These are phyloP conservation scores for Aspergillus chevalieri DNA, from an alignment of 2,329 filamentous ascomycete genomes.

Conservation along the genomic window DNA sequence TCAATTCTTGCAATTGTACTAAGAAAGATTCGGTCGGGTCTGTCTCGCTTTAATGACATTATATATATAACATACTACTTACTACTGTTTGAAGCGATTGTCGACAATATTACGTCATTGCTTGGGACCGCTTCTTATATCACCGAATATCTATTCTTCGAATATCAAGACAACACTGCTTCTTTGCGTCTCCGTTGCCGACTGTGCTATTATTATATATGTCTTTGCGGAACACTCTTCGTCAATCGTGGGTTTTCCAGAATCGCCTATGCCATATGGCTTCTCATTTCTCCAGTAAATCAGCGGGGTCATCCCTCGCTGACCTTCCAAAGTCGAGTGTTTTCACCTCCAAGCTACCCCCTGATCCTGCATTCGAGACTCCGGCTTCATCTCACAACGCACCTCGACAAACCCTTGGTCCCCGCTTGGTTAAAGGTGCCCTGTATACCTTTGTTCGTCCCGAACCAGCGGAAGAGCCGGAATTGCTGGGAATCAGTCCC, in stretches of 20 bases:
- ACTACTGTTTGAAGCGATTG: too few relatives aligned
- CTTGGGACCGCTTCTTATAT: too few relatives aligned
- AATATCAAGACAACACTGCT: not conserved
- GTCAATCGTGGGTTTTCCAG: slow-evolving; percentile 11
- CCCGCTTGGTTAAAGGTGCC: slow-evolving; percentile 77
- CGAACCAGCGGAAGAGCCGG: slow-evolving; percentile 62
- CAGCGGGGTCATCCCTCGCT: slow-evolving; percentile 31
- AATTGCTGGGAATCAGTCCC: slow-evolving; percentile 74
- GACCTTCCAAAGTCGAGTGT: slow-evolving; percentile 59
- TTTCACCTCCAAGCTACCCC: slow-evolving; percentile 62
- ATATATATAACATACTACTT: too few relatives aligned
- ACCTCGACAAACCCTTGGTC: slow-evolving; percentile 67
- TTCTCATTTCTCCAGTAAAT: slow-evolving; percentile 32
- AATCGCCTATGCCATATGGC: slow-evolving; percentile 42
- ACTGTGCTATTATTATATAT: slow-evolving; percentile 9
- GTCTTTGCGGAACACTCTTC: slow-evolving; percentile 14
- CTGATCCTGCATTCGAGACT: slow-evolving; percentile 73
- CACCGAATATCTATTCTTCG: too few relatives aligned
- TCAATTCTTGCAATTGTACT: too few relatives aligned
- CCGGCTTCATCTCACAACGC: slow-evolving; percentile 75
- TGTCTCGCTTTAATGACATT: too few relatives aligned
- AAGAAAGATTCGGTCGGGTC: too few relatives aligned
- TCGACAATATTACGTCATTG: too few relatives aligned
- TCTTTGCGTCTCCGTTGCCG: not conserved
- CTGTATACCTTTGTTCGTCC: slow-evolving; percentile 89